Conservation (phyloP, 768 basidiomycete genomes). For the Nidularia pulvinata region DNA sequence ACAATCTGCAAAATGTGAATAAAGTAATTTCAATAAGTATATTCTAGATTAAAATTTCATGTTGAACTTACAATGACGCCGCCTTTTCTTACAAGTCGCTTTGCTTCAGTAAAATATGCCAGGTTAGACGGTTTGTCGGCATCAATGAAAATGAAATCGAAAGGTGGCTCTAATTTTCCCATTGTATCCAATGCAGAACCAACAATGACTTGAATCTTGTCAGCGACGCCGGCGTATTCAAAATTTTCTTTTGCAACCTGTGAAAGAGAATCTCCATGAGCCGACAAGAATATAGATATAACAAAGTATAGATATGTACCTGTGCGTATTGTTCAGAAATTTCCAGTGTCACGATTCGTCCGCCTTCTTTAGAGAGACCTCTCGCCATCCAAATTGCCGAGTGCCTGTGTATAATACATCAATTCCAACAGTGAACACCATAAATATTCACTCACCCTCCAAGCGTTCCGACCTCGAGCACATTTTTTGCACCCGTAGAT, state of each 20-base stretch:
- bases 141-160: conserved; percentile 74
- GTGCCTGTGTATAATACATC: conserved; percentile 22
- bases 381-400: conserved; percentile 43
- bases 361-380: conserved; percentile 47
- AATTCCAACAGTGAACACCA: neutral
- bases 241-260: conserved; percentile 64
- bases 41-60: neutral
- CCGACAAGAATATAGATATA: neutral
- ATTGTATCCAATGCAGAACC: conserved; percentile 55
- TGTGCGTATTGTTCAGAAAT: conserved; percentile 40
- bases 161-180: conserved; percentile 43
- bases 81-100: conserved; percentile 56
- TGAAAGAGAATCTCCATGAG: neutral
- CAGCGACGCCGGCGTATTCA: conserved; percentile 46
- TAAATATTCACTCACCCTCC: neutral
- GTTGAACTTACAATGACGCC: conserved; percentile 58
- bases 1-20: conserved; percentile 39
- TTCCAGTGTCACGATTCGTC: conserved; percentile 49
- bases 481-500: conserved; percentile 39
- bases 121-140: conserved; percentile 62
- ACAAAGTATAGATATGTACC: conserved; percentile 21
- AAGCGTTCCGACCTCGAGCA: conserved; percentile 59
- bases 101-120: conserved; percentile 58
- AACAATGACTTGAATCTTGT: conserved; percentile 46
- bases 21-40: neutral